Conservation (phyloP, 257 asterid species). For the Nicotiana sylvestris region DNA sequence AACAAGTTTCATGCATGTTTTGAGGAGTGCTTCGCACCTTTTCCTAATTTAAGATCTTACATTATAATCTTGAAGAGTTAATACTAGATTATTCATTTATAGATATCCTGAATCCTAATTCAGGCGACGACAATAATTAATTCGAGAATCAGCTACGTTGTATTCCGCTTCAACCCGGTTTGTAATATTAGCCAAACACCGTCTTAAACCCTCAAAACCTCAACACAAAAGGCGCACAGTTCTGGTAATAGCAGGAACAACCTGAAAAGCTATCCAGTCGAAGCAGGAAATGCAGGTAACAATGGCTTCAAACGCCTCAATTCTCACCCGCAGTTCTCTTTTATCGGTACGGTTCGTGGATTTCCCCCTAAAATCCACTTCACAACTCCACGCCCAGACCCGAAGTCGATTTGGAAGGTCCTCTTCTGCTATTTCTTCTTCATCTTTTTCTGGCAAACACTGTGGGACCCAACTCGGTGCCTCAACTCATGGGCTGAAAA, state of each 20-base stretch:
- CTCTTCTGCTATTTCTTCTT: conserved; percentile 21
- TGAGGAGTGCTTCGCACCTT: too few species aligned
- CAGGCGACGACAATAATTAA: too few species aligned
- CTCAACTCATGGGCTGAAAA: conserved; percentile 24
- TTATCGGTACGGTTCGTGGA: conserved; percentile 18
- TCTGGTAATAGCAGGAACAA: neutral
- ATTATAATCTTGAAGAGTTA: too few species aligned
- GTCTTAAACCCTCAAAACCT: conserved; percentile 8
- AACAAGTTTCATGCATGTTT: too few species aligned
- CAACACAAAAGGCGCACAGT: neutral
- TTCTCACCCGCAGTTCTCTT: conserved; percentile 23
- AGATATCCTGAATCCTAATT: too few species aligned
- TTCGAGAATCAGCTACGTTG: too few species aligned
- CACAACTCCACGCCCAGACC: conserved; percentile 12
- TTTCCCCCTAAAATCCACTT: conserved; percentile 21
- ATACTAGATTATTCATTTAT: too few species aligned
- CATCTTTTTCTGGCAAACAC: conserved; percentile 7
- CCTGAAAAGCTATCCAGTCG: neutral
- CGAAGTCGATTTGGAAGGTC: neutral
- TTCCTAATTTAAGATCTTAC: too few species aligned
- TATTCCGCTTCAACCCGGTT: too few species aligned
- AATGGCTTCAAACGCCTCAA: conserved; percentile 37
- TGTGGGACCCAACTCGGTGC: neutral
- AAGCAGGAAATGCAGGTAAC: conserved; percentile 6
- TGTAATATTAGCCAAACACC: too few species aligned